Evolutionary conservation across 1,139 yeast genomes (phyloP), one percentile per base, ranked within the genome.

Genomic region (Arxiozyma slooffiae): DNA sequence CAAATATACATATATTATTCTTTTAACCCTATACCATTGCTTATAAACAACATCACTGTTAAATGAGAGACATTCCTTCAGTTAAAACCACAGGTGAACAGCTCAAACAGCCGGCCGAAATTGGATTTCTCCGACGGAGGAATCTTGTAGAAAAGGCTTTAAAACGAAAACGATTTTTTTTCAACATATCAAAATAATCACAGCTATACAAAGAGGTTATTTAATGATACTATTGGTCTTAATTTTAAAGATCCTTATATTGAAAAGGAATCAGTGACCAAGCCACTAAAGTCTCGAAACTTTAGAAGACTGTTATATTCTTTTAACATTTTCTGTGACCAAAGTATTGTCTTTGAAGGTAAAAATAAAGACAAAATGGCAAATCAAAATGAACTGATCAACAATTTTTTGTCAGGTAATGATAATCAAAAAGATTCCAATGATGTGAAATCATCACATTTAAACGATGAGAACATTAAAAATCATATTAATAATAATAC

Each of bases 341-440:
- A 18, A 9, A 8, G 22, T 7, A n/a, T n/a, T 34, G 20, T 17
- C 11, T 16, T 11, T 14, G 9, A 20, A 45, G 18, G 11, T 6
- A n/a, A 17, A 9, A 18, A 16, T 6, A 17, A 4, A 22, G 2
- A 16, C 24, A 45, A 21, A 5, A 45, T 45, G 48, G 16, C 42
- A 5, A 39, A 39, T 21, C 38, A 24, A 9, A 45, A 45, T 22
- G 48, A 45, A 20, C 36, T 45, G 40, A 45, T 45, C 17, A 45
- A 45, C 34, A 37, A 30, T 5, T 45, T 45, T 30, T 22, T 45
- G 16, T 26, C 48, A 18, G 23, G 30, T 9, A 20, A n/a, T 14
- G 39, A 44, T n/a, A 38, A 39, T 24, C 39, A 38, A 24, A 20
- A 26, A 9, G 43, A 41, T 18, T 41, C 43, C 20, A 41, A 23